A percentile compares a stretch with the other conserved stretches of the same genome.
Evolutionary conservation across 2,329 filamentous ascomycete genomes (phyloP).

Genomic region (Ambrosiella cleistominuta): DNA sequence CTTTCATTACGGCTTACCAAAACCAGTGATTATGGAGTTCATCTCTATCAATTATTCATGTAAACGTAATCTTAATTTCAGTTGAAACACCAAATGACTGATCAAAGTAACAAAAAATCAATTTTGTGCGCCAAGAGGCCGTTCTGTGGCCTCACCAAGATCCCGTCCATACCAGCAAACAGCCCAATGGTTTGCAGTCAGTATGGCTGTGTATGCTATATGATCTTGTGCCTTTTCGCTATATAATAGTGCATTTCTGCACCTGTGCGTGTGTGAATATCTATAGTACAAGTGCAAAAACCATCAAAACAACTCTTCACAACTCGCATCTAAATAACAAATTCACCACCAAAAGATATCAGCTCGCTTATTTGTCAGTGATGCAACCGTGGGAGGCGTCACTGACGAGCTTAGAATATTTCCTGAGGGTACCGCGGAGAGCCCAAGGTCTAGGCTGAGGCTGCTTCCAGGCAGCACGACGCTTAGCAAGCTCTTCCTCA

Average conservation of each 20-base stretch:
- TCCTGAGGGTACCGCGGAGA: constrained; percentile 48
- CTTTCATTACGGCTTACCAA: constrained; percentile 56
- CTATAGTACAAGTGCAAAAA: constrained; percentile 3
- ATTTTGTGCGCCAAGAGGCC: constrained; percentile 10
- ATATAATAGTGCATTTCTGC: too few species aligned
- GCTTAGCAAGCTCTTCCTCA: constrained; percentile 42
- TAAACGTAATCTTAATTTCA: too few species aligned
- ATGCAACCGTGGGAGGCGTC: constrained; percentile 43
- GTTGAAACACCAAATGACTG: constrained; percentile 3
- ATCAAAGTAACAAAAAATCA: constrained; percentile 2
- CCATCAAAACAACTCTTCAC: background rate
- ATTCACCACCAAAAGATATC: background rate
- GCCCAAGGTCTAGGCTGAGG: constrained; percentile 34
- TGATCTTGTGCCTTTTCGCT: too few species aligned
- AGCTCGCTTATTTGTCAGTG: constrained; percentile 24
- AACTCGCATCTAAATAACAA: background rate
- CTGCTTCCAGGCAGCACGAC: constrained; percentile 43
- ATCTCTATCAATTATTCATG: too few species aligned
- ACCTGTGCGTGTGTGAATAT: background rate
- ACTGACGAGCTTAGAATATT: constrained; percentile 46
- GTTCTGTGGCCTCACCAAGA: constrained; percentile 6
- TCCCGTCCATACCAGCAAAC: background rate
- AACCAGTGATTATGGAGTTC: constrained; percentile 20
- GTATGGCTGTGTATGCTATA: background rate
- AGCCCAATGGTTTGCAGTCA: background rate